A percentile compares a stretch with the other conserved stretches of the same genome.
These are phyloP conservation scores for Colletotrichum musicola DNA, from an alignment of 2,329 filamentous ascomycete species.

Conservation along the genomic window DNA sequence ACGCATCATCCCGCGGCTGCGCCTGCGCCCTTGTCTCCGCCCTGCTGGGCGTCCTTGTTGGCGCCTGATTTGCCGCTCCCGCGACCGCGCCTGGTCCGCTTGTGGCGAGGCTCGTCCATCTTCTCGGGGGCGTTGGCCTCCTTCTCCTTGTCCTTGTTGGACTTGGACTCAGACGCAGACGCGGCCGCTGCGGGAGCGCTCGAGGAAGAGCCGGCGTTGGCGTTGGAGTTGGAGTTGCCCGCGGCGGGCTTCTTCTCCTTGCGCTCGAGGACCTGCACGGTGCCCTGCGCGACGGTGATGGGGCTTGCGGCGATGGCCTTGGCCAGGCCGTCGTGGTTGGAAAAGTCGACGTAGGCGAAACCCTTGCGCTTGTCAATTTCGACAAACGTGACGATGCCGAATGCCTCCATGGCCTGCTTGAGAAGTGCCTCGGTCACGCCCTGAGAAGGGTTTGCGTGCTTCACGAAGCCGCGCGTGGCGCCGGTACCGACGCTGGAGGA, in stretches of 20 bases:
- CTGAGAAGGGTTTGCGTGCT: slow-evolving; percentile 89
- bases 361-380: slow-evolving; percentile 97
- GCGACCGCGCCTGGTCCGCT: slow-evolving; percentile 44
- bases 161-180: slow-evolving; percentile 5
- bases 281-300: slow-evolving; percentile 84
- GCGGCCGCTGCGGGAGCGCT: slow-evolving; percentile 24
- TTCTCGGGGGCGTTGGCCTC: slow-evolving; percentile 38
- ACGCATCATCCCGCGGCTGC: slow-evolving; percentile 35
- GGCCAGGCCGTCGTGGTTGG: slow-evolving; percentile 76
- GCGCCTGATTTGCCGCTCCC: slow-evolving; percentile 39
- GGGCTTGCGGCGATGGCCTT: slow-evolving; percentile 87
- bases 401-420: slow-evolving; percentile 78
- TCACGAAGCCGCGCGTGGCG: slow-evolving; percentile 79
- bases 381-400: slow-evolving; percentile 81
- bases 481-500: slow-evolving; percentile 53
- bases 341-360: slow-evolving; percentile 93
- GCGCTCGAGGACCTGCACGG: slow-evolving; percentile 87
- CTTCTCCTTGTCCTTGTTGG: slow-evolving; percentile 20
- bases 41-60: slow-evolving; percentile 33
- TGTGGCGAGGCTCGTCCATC: slow-evolving; percentile 40
- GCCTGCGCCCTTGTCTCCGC: slow-evolving; percentile 29
- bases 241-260: slow-evolving; percentile 68
- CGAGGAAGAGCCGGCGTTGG: slow-evolving; percentile 20
- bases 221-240: slow-evolving; percentile 18
- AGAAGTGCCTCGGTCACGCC: slow-evolving; percentile 88